Base-by-base conservation (phyloP, 495 filamentous ascomycete genomes). In the Tuber magnatum region DNA sequence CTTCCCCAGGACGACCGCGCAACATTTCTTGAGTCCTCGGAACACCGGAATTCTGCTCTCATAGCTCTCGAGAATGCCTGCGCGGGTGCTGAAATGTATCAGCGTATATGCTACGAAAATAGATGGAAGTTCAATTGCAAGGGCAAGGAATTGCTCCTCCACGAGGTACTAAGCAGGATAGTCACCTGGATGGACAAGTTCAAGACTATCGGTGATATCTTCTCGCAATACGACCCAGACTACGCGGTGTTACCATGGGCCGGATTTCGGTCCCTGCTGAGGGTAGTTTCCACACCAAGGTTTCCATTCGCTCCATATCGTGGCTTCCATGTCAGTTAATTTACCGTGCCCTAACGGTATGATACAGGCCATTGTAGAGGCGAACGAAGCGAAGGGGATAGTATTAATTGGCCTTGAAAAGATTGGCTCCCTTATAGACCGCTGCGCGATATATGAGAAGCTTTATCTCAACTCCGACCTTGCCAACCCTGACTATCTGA, bases 191-290 rank as follows among this genome's bases (percentile, higher is more conserved):
- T 86, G 14, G 74, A 84, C 8, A 84, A 81, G 40, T 86, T 86
- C 77, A 84, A 82, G 70, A 74, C 76, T 18, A 56, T 86, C 68
- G 85, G 85, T 28, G 84, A 86, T 74, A 74, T 83, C 20, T 82
- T 83, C 14, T 74, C 81, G 24, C 83, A 84, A 72, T 82, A 83
- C 72, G 85, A 87, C 77, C 85, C 83, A 20, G 79, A 70, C 3
- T 84, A 87, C 81, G 83, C 83, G 39, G 81, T 82, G 24, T 77
- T 87, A 65, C 85, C 86, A 18, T 87, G 86, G 86, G 86, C 83
- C 10, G 84, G 75, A 16, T 75, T 87, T 20, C 76, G 84, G 24
- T 85, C 86, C 71, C 72, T 86, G 22, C 77, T 87, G 22, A 77
- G 84, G 78, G 84, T 85, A 22, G n/a, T 80, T 70, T 73, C n/a